A percentile compares a stretch with the other conserved stretches of the same genome.
These are phyloP conservation scores for Coemansia sp. DNA, from an alignment of 192 early-diverging fungal genomes.

Conservation along the genomic window DNA sequence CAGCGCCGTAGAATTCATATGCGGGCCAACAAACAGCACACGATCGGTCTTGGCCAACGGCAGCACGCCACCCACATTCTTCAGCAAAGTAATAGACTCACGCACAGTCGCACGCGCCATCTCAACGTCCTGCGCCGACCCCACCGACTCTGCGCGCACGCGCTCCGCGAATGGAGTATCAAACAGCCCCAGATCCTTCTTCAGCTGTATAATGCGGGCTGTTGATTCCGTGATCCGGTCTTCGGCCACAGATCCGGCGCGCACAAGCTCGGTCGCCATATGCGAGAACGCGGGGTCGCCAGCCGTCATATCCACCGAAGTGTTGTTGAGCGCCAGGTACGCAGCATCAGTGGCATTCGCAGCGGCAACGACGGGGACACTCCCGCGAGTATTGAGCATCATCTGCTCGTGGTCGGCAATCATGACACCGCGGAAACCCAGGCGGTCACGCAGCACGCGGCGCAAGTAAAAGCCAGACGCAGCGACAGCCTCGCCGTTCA, in stretches of 20 bases:
- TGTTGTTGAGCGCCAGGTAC: constrained; percentile 56
- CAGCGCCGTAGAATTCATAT: constrained; percentile 58
- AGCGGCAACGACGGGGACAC: background rate
- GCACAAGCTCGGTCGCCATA: constrained; percentile 42
- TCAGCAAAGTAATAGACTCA: constrained; percentile 63
- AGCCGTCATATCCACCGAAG: constrained; percentile 61
- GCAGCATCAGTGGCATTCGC: constrained; percentile 57
- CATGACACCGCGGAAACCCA: constrained; percentile 63
- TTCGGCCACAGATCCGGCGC: constrained; percentile 28
- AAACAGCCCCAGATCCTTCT: constrained; percentile 66
- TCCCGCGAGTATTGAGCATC: background rate
- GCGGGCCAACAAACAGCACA: constrained; percentile 62
- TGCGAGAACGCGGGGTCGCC: constrained; percentile 45
- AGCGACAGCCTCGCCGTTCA: constrained; percentile 63
- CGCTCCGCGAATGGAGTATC: constrained; percentile 47
- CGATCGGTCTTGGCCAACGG: constrained; percentile 56
- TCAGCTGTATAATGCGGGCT: constrained; percentile 62
- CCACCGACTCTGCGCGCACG: constrained; percentile 42
- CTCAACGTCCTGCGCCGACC: constrained; percentile 50
- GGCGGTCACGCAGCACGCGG: constrained; percentile 52
- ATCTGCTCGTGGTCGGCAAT: constrained; percentile 56
- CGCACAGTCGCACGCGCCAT: constrained; percentile 56
- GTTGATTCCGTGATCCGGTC: constrained; percentile 57
- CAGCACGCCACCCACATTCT: constrained; percentile 53
- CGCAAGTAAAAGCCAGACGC: constrained; percentile 58